phyloP scores from a whole-genome alignment of 176 grass and related monocot genomes.

The Oryza brachyantha region DNA sequence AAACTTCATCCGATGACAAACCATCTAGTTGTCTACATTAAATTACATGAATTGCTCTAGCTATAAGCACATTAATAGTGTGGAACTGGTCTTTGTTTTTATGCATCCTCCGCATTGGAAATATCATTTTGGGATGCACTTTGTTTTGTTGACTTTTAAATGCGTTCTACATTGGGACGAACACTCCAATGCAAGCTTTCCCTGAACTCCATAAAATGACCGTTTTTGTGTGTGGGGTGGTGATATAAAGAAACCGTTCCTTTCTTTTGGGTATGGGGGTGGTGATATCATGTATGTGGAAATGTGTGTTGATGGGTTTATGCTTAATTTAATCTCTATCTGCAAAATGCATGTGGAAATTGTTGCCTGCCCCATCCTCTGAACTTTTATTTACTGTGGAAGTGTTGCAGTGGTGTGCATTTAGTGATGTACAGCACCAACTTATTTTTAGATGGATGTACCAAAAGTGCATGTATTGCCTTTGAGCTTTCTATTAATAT shows the following conservation, averaged over 20 bases:
- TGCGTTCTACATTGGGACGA: background rate
- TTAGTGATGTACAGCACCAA: background rate
- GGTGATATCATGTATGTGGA: background rate
- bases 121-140: background rate
- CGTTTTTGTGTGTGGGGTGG: background rate
- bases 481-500: background rate
- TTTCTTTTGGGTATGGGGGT: no score
- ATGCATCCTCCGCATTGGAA: background rate
- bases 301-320: background rate
- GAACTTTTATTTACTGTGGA: background rate
- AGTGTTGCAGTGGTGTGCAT: background rate
- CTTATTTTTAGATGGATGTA: background rate
- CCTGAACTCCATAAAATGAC: background rate
- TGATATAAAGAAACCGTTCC: background rate
- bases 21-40: background rate
- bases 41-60: background rate
- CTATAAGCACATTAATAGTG: constrained; percentile 1
- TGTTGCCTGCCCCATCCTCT: background rate
- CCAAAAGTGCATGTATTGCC: background rate
- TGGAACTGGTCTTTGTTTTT: background rate
- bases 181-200: background rate
- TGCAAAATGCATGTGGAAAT: background rate
- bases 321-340: background rate
- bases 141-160: constrained; percentile 5
- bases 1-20: background rate